Base-by-base conservation (phyloP, 169 alveolate genomes). In the Pseudocohnilembus persalinus region DNA sequence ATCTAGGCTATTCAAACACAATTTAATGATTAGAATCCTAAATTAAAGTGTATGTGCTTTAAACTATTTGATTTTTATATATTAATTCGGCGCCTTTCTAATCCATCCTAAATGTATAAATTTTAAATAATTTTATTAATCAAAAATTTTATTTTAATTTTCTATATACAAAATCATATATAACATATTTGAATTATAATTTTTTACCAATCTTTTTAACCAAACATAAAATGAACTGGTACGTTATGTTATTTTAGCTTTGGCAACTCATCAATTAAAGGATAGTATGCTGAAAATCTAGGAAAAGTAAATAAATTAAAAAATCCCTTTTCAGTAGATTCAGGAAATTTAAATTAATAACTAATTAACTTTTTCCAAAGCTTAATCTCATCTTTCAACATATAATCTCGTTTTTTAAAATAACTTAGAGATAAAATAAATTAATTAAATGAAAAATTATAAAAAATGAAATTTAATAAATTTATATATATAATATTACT, bases 31-130 rank as follows among this genome's bases (percentile, higher is more conserved):
- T 20, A 11, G 68, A 4, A 49, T 49, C 68, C 20, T 49, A 49
- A 49, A 49, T 49, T 11, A 11, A 49, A 11, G 4, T 4, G 80
- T 31, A 63, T 0, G 29, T 81, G n/a, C 83, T 73, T 28, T 86
- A 76, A 16, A 64, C 24, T 26, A 30, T 1, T 31, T 81, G 27
- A 1, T 81, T 75, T 29, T 74, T 30, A 29, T 63, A 35, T 31
- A 86, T 27, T 27, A 64, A 73, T 31, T 81, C 29, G 20, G 87
- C 87, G 16, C 90, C 90, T 33, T 86, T 64, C 31, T 65, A 29
- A 35, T 81, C 77, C 90, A 86, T 86, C 90, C 90, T 79, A 81
- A 79, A 85, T n/a, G n/a, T n/a, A n/a, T n/a, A n/a, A n/a, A n/a
- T n/a, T n/a, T n/a, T n/a, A n/a, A n/a, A n/a, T n/a, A n/a, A n/a